phyloP scores from a whole-genome alignment of 164 flowering plant genomes.

The Sedum album region DNA sequence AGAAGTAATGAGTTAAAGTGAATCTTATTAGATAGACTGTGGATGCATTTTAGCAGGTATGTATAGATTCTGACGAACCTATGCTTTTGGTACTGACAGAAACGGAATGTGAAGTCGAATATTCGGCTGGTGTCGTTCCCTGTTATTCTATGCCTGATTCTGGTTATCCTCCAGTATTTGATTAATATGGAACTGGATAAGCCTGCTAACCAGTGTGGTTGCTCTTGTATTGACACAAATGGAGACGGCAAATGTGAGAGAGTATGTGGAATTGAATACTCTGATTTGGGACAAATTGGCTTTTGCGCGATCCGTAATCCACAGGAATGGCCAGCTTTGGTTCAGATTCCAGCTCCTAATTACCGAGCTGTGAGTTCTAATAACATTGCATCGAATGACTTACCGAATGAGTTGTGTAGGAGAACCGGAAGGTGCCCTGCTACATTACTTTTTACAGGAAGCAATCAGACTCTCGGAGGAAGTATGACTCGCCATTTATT shows the following conservation, averaged over 20 bases:
- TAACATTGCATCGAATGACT: neutral
- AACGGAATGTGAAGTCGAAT: constrained; percentile 3
- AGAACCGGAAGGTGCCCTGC: neutral
- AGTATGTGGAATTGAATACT: constrained; percentile 2
- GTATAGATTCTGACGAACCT: neutral
- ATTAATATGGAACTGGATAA: neutral
- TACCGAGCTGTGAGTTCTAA: neutral
- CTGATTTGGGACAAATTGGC: constrained; percentile 1
- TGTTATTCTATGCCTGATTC: constrained; percentile 1
- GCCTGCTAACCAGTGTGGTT: constrained; percentile 3
- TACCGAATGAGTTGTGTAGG: neutral
- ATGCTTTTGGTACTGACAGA: neutral
- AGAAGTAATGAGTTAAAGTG: too few species aligned
- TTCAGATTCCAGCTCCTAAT: constrained; percentile 1
- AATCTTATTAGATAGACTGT: too few species aligned
- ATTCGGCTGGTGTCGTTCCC: constrained; percentile 8
- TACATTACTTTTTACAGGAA: neutral
- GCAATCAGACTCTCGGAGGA: neutral
- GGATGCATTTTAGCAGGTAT: neutral
- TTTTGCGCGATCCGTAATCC: neutral
- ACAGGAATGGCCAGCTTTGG: neutral
- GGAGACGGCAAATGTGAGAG: neutral
- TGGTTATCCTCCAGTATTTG: neutral
- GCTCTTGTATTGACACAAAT: neutral
- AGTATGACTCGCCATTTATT: neutral